Evolutionary conservation across 306 rosid genomes (phyloP), one percentile per base, ranked within the genome.

Genomic region (Lotus japonicus): DNA sequence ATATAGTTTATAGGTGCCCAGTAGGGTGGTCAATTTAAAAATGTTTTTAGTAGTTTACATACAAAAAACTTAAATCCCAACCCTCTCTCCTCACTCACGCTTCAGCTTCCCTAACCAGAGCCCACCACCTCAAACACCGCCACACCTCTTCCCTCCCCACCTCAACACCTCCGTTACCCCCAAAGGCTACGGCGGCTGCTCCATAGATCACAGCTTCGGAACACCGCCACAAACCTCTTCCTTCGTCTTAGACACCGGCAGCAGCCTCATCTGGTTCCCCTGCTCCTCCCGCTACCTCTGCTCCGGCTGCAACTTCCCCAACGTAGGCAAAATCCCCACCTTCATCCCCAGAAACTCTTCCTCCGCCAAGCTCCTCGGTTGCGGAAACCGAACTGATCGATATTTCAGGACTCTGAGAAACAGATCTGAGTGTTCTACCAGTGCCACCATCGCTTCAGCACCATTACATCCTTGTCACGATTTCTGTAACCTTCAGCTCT

Each of bases 221-320:
- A 88, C 89, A 0, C 99, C 99, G 0, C 81, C 97, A 0, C 99
- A 90, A 64, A 66, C 84, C 10, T 31, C 62, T 1, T 13, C 85
- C 5, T 85, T 94, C 62, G 19, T 90, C 1, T 28, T 94, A 58
- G 99, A 94, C 78, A 94, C 99, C 0, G 99, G 96, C 7, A 87
- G 95, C 17, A 88, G 97, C 69, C 90, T 94, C 5, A 89, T 87
- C 11, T 94, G 99, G 99, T 68, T 84, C 72, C 96, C 99, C 38
- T 94, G 99, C 49, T 71, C 99, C 57, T 76, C 96, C 5, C 89
- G 76, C 64, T 94, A 94, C 62, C 35, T 72, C 68, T 94, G 99
- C 70, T 69, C 90, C 78, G 12, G 18, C 5, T 94, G 99, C 33
- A n/a, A 43, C 45, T 90, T 88, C 86, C 82, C 95, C 0, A 81